phyloP scores from a whole-genome alignment of 495 filamentous ascomycete genomes.

The Oidiodendron maius region DNA sequence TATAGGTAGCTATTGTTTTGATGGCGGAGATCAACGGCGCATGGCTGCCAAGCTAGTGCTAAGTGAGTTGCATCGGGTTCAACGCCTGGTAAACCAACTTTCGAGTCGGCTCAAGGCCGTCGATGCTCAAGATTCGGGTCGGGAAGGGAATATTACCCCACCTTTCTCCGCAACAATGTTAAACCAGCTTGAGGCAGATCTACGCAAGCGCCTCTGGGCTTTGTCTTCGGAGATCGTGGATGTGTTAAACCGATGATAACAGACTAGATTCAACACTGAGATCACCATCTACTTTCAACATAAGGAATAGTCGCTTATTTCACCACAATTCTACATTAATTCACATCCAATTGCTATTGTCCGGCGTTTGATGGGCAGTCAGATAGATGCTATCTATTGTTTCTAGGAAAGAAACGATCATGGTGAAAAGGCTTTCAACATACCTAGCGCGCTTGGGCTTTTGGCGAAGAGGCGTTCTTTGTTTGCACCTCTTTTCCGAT shows the following conservation, averaged over 20 bases:
- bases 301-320: no score
- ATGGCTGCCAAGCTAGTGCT: constrained; percentile 32
- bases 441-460: no score
- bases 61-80: constrained; percentile 34
- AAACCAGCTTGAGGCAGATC: constrained; percentile 5
- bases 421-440: no score
- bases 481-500: no score
- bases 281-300: no score
- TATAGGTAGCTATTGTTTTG: constrained; percentile 19
- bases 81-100: constrained; percentile 25
- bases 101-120: constrained; percentile 1
- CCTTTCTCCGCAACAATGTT: constrained; percentile 1
- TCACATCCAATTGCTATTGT: no score
- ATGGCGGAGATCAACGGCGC: constrained; percentile 22
- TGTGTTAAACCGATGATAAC: not conserved
- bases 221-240: not conserved
- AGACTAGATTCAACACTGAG: no score
- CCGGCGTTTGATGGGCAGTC: no score
- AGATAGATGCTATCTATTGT: no score
- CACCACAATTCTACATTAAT: no score
- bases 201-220: constrained; percentile 1
- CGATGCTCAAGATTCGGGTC: not conserved
- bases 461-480: no score
- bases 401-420: no score
- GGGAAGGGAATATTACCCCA: not conserved